Base-by-base conservation (phyloP, 495 filamentous ascomycete genomes). In the Penicillium simplicissimum region DNA sequence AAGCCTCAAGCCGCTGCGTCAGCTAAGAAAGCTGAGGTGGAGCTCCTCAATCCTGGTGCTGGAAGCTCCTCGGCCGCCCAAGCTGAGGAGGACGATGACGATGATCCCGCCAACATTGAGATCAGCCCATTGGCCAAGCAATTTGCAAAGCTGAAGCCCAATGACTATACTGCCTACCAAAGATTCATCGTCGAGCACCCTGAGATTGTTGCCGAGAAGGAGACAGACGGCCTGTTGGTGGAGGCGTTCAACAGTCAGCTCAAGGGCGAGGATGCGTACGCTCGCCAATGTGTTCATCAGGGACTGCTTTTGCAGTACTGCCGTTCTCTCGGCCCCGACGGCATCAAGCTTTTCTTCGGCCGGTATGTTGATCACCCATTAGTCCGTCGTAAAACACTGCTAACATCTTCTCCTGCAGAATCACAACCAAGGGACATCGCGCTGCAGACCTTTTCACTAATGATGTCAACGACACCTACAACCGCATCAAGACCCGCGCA, bases 291-390 rank as follows among this genome's bases (percentile, higher is more conserved):
- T 74, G 93, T 98, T 34, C 95, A 98, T 76, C 93, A 97, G 72
- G 94, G 87, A 11, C 81, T 98, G 10, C 81, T 98, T 21, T 76
- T 98, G 28, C 96, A 98, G 75, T 98, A 98, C 78, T 98, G 95
- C 78, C 85, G 93, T 21, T 87, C 90, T 14, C 80, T 98, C 7
- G 93, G 94, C 54, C 84, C 83, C 40, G 93, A 98, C 69, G 95
- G 96, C 5, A 91, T 97, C 8, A 83, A 85, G 25, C 76, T 98
- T 10, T 98, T 98, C 84, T 98, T 98, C 82, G 96, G 92, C 76
- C 86, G 88, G 85, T 85, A 79, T 49, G 71, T 64, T 31, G 8
- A 45, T 57, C 55, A 13, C 13, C 45, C 21, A n/a, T n/a, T 13
- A 42, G 33, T 47, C 17, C 23, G 28, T 52, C 56, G 19, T 35